Base-by-base conservation (phyloP, 495 filamentous ascomycete species). In the Cercophora scortea region DNA sequence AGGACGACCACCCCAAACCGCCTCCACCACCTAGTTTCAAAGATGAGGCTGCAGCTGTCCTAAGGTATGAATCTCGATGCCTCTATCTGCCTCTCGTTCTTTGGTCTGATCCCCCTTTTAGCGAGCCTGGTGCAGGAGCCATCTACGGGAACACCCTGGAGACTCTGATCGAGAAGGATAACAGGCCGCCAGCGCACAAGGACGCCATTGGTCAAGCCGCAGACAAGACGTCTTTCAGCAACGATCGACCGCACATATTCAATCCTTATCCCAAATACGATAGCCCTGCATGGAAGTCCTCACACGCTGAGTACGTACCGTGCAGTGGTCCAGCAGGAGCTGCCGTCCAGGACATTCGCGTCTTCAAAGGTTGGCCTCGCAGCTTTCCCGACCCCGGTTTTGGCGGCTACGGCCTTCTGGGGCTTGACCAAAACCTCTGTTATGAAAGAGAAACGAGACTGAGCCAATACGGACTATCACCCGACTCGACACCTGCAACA, bases 371-470 rank as follows among this genome's bases (percentile, higher is more conserved):
- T 1, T 76, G 85, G 2, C 81, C 85, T 2, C 67, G 78, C 42
- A 79, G 82, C 0, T 88, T 92, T 61, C 89, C 89, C 0, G 82
- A 88, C 8, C 79, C 89, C 13, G 76, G 83, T 1, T 85, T 94
- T 58, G 93, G 93, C 0, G 86, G 84, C 19, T 88, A 93, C 65
- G 72, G 78, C 6, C 64, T 86, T 44, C 65, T 96, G 16, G 85
- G 84, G 0, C 74, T 95, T 42, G 81, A 84, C 46, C 78, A 87
- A 46, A 83, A 93, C 61, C 71, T 96, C 42, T 98, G 93, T 71
- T 98, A 93, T 65, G 93, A 97, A 60, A 78, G 93, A 8, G 89
- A 87, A 64, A 91, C 90, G 17, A 78, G 91, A 42, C 69, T 95
- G 13, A 89, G 89, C 0, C 81, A 83, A 12, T 98, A 97, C 61